Base-by-base conservation (phyloP, 352 stramenopile species). In the Phytophthora citrophthora region DNA sequence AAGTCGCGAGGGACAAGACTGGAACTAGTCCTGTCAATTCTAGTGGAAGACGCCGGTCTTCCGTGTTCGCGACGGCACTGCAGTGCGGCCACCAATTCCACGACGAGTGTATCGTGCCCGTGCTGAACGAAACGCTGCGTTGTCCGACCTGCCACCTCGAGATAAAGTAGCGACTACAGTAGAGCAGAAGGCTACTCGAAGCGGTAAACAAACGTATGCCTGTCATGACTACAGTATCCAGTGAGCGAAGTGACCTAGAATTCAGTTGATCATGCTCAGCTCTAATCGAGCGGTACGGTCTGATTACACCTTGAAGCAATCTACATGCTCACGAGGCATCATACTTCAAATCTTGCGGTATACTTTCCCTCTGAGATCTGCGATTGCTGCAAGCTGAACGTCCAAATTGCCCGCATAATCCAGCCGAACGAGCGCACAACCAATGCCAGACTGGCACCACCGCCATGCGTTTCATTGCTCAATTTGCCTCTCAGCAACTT, bases 61-160 rank as follows among this genome's bases (percentile, higher is more conserved):
- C 68, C 31, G 58, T 74, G 20, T 77, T 70, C 51, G 43, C 68
- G 26, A 76, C 60, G 26, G 40, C 24, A 36, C 24, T 82, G 36
- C 52, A 68, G 43, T 77, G 70, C 44, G 74, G 70, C 47, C 68
- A 76, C 34, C 57, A 73, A 43, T 76, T 76, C 27, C 64, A 74
- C 50, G 68, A 76, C 58, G 68, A 82, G 63, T 82, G 74, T 63
- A 79, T 77, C 46, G 54, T 82, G 7, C 67, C 63, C 8, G 63
- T 73, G 7, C 54, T 82, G 15, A 76, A 82, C 58, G 51, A 70
- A 24, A 68, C 61, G 29, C 47, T 82, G 44, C 46, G 56, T 20
- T 82, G 74, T 18, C 74, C 70, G 27, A 67, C 56, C 0, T 79
- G 74, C 36, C 38, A 71, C 69, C 40, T 68, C n/a, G 65, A 77